phyloP scores from a whole-genome alignment of 169 alveolate genomes.

The Cyclospora cayetanensis region DNA sequence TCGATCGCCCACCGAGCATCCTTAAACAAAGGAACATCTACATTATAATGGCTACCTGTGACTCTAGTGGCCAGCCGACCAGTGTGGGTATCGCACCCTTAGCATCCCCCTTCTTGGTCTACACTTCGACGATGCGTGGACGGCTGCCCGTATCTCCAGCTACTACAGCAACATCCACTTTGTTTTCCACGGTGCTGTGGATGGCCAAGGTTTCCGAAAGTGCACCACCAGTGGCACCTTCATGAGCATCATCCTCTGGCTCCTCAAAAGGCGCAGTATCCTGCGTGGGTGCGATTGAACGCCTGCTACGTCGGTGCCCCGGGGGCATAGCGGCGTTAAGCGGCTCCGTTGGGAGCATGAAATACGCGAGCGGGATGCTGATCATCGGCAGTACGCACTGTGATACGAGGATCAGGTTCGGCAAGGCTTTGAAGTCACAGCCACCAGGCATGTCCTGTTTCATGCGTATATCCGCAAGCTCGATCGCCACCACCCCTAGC shows the following conservation, averaged over 20 bases:
- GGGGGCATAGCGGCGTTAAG: constrained; percentile 25
- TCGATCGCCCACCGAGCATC: no score
- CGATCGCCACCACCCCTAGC: constrained; percentile 61
- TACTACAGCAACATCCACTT: neutral
- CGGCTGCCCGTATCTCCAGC: neutral
- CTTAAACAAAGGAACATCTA: no score
- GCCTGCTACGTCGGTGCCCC: neutral
- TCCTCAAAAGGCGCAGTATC: neutral
- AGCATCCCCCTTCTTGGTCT: no score
- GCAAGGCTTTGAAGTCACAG: constrained; percentile 59
- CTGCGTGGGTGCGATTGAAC: neutral
- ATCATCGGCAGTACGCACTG: constrained; percentile 63
- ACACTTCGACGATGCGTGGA: constrained; percentile 3
- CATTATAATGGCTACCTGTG: no score
- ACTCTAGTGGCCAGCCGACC: no score
- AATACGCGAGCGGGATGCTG: constrained; percentile 69
- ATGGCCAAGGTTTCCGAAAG: constrained; percentile 3
- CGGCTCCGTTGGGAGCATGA: constrained; percentile 61
- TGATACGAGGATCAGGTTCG: constrained; percentile 54
- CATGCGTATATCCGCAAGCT: constrained; percentile 15
- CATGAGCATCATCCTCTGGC: neutral
- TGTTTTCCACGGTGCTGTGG: neutral
- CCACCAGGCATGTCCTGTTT: neutral
- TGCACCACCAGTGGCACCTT: neutral
- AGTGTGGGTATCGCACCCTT: no score